Evolutionary conservation across 768 basidiomycete species (phyloP), one percentile per base, ranked within the genome.

Genomic region (Multifurca ochricompacta): DNA sequence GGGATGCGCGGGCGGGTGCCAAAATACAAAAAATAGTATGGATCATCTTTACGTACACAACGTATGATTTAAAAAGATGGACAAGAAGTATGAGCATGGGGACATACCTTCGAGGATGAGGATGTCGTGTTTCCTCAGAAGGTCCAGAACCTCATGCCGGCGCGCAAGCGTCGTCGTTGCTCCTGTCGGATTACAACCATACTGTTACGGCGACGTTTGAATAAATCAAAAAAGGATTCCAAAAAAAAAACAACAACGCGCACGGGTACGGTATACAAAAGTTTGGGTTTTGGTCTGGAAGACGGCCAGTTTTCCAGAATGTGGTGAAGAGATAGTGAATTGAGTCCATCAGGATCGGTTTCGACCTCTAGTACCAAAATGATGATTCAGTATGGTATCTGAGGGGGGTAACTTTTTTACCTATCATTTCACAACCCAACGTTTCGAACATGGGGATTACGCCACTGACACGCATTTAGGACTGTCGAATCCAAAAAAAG

Each of bases 161-260:
- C 92, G 78, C 51, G 82, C 78, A 36, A 79, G 68, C 2, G 86
- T 76, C 5, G 85, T 79, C 3, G 91, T 91, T 66, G 79, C 80
- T 1, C 92, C 92, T 7, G 85, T 88, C 3, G 91, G 92, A 67
- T 94, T 94, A 60, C 84, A 85, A 31, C 91, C 92, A 62, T 85
- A 86, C 84, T 87, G 56, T 14, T 41, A 10, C 44, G 25, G 32
- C n/a, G n/a, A n/a, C n/a, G n/a, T n/a, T n/a, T n/a, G n/a, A n/a
- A n/a, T n/a, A n/a, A 1, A 18, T 49, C 19, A 49, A 21, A 18
- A 25, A 25, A 4, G 4, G 2, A n/a, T 36, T 21, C 11, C 32
- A 40, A 49, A 61, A 45, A 45, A 57, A 5, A 53, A 36, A 53
- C 44, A 34, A 67, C 2, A 31, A 48, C 6, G 16, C 54, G 21